phyloP scores from a whole-genome alignment of 1,284 basidiomycete species.

The Tremellales sp. region DNA sequence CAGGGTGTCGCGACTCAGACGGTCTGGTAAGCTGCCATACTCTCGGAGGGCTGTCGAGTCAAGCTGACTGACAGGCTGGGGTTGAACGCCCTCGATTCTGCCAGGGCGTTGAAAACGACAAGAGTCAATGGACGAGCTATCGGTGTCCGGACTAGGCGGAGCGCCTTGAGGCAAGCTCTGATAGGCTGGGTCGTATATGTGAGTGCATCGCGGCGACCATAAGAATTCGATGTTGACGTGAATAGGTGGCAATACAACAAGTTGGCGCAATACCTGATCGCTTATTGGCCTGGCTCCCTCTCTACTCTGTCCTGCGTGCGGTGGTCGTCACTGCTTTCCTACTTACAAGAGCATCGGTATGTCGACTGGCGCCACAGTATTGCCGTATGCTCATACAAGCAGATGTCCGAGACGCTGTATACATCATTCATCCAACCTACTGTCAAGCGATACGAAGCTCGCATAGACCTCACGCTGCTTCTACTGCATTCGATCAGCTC shows the following conservation, averaged over 20 bases:
- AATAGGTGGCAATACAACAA: constrained; percentile 18
- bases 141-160: constrained; percentile 24
- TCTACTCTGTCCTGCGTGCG: constrained; percentile 28
- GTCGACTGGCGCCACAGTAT: constrained; percentile 1
- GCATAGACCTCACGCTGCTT: constrained; percentile 34
- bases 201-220: constrained; percentile 7
- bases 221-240: not conserved
- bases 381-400: not conserved
- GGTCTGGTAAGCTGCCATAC: constrained; percentile 12
- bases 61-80: constrained; percentile 20
- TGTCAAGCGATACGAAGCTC: constrained; percentile 27
- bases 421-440: constrained; percentile 16
- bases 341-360: constrained; percentile 23
- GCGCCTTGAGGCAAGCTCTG: constrained; percentile 26
- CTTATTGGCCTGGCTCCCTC: constrained; percentile 34
- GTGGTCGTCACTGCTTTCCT: constrained; percentile 17
- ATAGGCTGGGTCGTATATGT: constrained; percentile 36
- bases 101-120: constrained; percentile 26
- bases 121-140: constrained; percentile 31
- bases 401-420: constrained; percentile 28
- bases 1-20: constrained; percentile 8
- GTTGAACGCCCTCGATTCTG: constrained; percentile 29
- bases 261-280: constrained; percentile 10
- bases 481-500: constrained; percentile 19
- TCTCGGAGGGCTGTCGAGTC: not conserved